A percentile compares a stretch with the other conserved stretches of the same genome.
These are phyloP conservation scores for Zoysia matrella DNA, from an alignment of 202 grass and related monocot species.

Conservation along the genomic window DNA sequence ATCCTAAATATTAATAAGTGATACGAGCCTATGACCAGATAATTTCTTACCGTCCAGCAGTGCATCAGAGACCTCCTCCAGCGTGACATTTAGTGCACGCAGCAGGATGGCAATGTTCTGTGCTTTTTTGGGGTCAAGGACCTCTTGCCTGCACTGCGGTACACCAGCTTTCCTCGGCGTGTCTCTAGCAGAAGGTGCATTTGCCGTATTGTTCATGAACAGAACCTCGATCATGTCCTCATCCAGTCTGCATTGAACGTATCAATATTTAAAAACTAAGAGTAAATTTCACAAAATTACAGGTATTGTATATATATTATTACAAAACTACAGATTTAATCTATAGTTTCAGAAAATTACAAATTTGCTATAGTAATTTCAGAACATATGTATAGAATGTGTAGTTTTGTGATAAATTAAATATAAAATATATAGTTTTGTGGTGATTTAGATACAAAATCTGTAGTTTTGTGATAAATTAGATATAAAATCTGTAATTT, in stretches of 20 bases:
- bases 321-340: no score
- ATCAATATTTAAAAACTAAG: no score
- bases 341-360: no score
- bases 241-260: constrained; percentile 58
- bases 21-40: not conserved
- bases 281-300: no score
- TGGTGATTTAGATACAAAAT: no score
- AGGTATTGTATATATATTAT: no score
- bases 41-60: constrained; percentile 67
- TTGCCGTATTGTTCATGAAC: constrained; percentile 68
- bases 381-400: no score
- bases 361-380: no score
- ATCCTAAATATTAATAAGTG: not conserved
- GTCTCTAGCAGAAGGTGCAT: constrained; percentile 36
- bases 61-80: constrained; percentile 73
- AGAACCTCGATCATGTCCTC: constrained; percentile 94
- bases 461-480: no score
- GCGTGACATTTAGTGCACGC: constrained; percentile 89
- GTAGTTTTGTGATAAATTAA: no score
- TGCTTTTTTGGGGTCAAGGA: constrained; percentile 90
- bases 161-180: constrained; percentile 47
- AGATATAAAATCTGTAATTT: no score
- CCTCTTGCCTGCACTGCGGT: constrained; percentile 58
- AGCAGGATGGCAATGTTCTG: constrained; percentile 95
- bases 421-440: no score